Percentiles rank a stretch among this genome's conserved stretches.
These are phyloP conservation scores for Aspergillus ochraceoroseus DNA, from an alignment of 2,329 filamentous ascomycete genomes.

Conservation along the genomic window DNA sequence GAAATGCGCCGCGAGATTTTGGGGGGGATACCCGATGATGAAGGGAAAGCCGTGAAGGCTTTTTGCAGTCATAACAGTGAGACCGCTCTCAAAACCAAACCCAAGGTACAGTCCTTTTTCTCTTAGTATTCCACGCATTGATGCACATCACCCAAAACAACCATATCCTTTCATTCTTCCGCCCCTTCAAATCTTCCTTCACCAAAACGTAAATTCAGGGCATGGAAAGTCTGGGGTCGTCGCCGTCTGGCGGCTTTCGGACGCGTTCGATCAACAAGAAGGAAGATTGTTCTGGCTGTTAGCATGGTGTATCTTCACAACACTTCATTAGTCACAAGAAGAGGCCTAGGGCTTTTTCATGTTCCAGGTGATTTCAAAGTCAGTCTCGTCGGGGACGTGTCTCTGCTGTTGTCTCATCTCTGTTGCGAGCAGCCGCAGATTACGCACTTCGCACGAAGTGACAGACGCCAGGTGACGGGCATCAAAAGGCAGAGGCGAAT, in stretches of 20 bases:
- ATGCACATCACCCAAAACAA: no score
- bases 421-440: no score
- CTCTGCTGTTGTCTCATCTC: no score
- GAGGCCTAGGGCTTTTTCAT: no score
- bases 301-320: background rate
- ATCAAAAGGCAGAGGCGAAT: no score
- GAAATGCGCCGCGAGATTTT: slow-evolving; percentile 63
- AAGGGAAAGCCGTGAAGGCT: slow-evolving; percentile 60
- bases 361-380: no score
- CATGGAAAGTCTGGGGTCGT: background rate
- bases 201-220: background rate
- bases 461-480: no score
- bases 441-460: no score
- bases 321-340: background rate
- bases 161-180: background rate
- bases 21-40: slow-evolving; percentile 50
- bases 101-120: slow-evolving; percentile 59
- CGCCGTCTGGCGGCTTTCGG: slow-evolving; percentile 1
- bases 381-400: no score
- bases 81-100: slow-evolving; percentile 76
- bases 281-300: background rate
- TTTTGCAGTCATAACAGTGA: slow-evolving; percentile 67
- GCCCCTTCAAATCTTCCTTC: no score
- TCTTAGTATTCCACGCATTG: background rate
- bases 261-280: slow-evolving; percentile 1